Percentiles rank a stretch among this genome's conserved stretches.
These are phyloP conservation scores for Astragalus membranaceus DNA, from an alignment of 306 rosid species.

Conservation along the genomic window DNA sequence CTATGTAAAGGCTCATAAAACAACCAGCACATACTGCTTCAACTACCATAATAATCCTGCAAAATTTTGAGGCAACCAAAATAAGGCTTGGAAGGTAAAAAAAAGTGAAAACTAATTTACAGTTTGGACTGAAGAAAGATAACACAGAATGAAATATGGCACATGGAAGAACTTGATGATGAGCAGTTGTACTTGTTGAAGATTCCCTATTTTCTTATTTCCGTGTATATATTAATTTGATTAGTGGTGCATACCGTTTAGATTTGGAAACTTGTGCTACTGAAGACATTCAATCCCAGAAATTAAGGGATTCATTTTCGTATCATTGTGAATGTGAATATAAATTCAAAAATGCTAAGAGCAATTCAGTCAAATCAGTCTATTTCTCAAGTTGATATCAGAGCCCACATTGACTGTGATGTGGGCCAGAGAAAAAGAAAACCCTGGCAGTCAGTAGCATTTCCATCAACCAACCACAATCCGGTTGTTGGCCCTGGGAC, in stretches of 20 bases:
- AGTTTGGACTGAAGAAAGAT: background rate
- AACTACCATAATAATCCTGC: constrained; percentile 85
- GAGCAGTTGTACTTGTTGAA: background rate
- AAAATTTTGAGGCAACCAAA: constrained; percentile 24
- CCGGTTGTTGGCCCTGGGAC: too few species aligned
- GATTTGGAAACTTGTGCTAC: too few species aligned
- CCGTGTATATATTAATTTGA: background rate
- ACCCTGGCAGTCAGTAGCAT: too few species aligned
- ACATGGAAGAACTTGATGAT: background rate
- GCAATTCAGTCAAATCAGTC: too few species aligned
- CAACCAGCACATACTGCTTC: constrained; percentile 87
- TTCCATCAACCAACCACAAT: too few species aligned
- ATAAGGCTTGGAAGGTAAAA: constrained; percentile 1
- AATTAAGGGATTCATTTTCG: background rate
- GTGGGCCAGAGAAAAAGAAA: too few species aligned
- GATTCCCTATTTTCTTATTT: background rate
- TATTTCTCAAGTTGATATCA: too few species aligned
- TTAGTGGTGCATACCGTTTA: too few species aligned
- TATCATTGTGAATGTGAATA: background rate
- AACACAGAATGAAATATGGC: background rate
- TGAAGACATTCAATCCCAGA: background rate
- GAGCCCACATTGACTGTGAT: too few species aligned
- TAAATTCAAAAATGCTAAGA: background rate
- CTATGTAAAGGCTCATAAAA: constrained; percentile 73
- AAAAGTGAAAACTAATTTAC: background rate